These are phyloP conservation scores for Amanita rubescens DNA, from an alignment of 768 basidiomycete species.

Conservation along the genomic window DNA sequence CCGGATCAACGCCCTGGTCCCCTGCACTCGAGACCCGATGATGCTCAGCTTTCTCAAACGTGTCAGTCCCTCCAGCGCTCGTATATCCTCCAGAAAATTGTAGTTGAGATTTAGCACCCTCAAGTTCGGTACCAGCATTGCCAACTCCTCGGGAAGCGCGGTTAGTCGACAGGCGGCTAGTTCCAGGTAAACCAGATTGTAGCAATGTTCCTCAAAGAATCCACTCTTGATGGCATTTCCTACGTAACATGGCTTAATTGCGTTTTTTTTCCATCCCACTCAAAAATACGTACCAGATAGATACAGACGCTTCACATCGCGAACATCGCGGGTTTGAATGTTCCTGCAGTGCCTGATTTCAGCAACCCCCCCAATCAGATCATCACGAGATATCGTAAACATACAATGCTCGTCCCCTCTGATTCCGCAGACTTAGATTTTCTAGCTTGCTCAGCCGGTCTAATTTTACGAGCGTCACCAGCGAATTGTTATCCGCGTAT, in stretches of 20 bases:
- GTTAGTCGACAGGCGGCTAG: conserved; percentile 80
- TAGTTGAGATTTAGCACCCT: conserved; percentile 94
- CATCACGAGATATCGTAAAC: conserved; percentile 28
- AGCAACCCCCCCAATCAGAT: conserved; percentile 12
- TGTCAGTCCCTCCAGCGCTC: conserved; percentile 59
- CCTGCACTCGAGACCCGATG: conserved; percentile 77
- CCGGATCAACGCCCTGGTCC: conserved; percentile 65
- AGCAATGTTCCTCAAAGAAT: conserved; percentile 70
- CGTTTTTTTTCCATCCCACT: conserved; percentile 12
- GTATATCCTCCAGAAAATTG: conserved; percentile 81
- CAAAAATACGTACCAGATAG: conserved; percentile 67
- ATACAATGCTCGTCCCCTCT: conserved; percentile 69
- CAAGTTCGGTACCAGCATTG: conserved; percentile 69
- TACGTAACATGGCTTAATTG: too few relatives aligned
- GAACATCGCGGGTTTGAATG: conserved; percentile 61
- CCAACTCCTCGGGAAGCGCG: conserved; percentile 61
- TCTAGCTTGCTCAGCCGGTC: conserved; percentile 67
- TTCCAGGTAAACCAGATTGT: conserved; percentile 89
- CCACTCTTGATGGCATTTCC: conserved; percentile 61
- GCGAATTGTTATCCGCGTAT: conserved; percentile 82
- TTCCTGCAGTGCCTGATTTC: conserved; percentile 22
- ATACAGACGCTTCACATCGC: conserved; percentile 91
- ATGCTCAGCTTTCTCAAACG: conserved; percentile 79
- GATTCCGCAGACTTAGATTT: conserved; percentile 87
- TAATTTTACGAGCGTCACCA: conserved; percentile 43